Conservation (phyloP, 1,284 basidiomycete genomes). For the Termitomyces sp. region DNA sequence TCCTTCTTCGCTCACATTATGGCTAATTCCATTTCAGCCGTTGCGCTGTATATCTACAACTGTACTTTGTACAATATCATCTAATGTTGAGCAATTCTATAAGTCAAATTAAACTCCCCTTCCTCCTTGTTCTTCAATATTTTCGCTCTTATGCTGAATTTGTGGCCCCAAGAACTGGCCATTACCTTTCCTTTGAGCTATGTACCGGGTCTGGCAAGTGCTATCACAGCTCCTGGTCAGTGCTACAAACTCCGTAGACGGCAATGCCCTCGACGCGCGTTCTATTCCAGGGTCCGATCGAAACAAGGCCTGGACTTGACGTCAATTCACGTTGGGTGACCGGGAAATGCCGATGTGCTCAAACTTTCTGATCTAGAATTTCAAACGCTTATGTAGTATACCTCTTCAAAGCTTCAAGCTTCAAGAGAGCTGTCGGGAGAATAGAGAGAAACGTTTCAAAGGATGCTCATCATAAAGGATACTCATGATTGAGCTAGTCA, state of each 20-base stretch:
- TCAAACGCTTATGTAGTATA: no score
- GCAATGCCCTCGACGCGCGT: neutral
- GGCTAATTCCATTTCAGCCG: neutral
- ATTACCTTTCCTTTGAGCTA: neutral
- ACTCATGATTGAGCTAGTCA: no score
- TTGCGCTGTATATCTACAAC: neutral
- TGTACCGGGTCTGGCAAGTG: neutral
- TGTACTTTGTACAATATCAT: neutral
- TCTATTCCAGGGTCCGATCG: neutral
- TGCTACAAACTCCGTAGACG: neutral
- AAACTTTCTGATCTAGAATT: no score
- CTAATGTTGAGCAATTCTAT: neutral
- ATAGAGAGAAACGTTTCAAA: no score
- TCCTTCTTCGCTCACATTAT: neutral
- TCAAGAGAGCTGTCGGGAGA: no score
- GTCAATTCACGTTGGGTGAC: neutral
- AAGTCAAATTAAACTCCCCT: neutral
- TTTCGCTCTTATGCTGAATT: neutral
- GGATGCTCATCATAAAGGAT: no score
- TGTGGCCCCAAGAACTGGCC: neutral
- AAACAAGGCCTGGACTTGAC: neutral
- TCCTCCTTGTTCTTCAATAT: neutral
- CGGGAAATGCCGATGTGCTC: neutral
- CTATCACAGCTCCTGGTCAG: no score
- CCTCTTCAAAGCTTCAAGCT: no score